Conservation (phyloP, 75 land plant genomes). For the Cunninghamia lanceolata region DNA sequence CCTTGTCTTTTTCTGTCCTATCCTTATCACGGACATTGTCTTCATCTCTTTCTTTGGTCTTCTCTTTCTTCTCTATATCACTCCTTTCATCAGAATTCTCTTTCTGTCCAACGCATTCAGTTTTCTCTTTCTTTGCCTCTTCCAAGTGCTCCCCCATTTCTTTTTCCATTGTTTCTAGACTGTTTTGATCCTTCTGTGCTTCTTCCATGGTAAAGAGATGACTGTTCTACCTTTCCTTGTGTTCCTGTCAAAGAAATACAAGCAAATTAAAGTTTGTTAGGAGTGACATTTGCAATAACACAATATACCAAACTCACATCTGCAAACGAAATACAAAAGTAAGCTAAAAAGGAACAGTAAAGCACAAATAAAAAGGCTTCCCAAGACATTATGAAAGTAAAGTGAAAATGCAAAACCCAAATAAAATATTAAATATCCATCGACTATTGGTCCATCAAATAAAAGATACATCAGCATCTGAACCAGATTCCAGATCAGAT, state of each 20-base stretch:
- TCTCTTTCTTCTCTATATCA: background rate
- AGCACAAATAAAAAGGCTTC: background rate
- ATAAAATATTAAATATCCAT: background rate
- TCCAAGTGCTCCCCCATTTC: background rate
- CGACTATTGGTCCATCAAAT: background rate
- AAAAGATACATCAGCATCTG: background rate
- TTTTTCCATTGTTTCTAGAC: background rate
- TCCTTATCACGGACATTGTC: background rate
- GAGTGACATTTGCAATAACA: background rate
- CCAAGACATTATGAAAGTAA: background rate
- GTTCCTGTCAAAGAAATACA: slow-evolving; percentile 1
- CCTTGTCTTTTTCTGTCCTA: background rate
- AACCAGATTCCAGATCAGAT: background rate
- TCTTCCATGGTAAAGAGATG: background rate
- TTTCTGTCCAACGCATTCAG: background rate
- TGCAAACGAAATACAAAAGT: background rate
- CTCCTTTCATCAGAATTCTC: background rate
- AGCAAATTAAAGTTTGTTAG: background rate
- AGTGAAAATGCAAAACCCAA: background rate
- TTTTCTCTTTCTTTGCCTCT: background rate
- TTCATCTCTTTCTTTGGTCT: background rate
- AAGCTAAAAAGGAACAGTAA: background rate
- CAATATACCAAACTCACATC: background rate
- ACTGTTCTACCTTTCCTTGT: background rate
- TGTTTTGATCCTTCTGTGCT: background rate